Conservation (phyloP, 2,329 filamentous ascomycete genomes). For the Fusarium cicatricum region DNA sequence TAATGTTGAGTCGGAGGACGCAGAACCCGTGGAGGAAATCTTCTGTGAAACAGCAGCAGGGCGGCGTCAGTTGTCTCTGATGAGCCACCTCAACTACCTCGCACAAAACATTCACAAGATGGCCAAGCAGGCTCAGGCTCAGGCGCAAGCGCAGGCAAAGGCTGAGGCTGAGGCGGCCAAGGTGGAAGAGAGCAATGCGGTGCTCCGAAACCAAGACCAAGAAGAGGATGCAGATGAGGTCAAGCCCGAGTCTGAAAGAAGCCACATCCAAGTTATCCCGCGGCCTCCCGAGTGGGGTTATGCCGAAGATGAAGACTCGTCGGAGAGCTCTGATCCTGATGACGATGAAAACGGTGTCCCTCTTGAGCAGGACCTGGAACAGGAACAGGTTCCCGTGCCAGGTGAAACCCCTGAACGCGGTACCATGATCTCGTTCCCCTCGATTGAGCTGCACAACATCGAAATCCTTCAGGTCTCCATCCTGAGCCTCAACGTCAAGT, state of each 20-base stretch:
- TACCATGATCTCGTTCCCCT: constrained; percentile 81
- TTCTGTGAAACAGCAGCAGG: constrained; percentile 68
- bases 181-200: constrained; percentile 22
- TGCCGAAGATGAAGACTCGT: constrained; percentile 55
- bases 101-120: constrained; percentile 74
- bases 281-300: constrained; percentile 79
- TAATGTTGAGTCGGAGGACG: constrained; percentile 67
- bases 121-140: constrained; percentile 64
- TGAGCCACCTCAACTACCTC: constrained; percentile 79
- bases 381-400: constrained; percentile 38
- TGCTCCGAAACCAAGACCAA: constrained; percentile 10
- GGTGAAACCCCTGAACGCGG: constrained; percentile 65
- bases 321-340: constrained; percentile 57
- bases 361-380: constrained; percentile 48
- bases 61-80: constrained; percentile 69
- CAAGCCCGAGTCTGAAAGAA: constrained; percentile 51
- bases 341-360: constrained; percentile 54
- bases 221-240: constrained; percentile 8
- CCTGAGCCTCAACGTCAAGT: constrained; percentile 77
- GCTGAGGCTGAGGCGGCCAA: constrained; percentile 31
- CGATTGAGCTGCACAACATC: constrained; percentile 77
- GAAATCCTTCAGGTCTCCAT: constrained; percentile 76
- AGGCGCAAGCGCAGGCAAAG: constrained; percentile 50
- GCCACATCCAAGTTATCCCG: constrained; percentile 76
- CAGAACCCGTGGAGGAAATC: constrained; percentile 68